phyloP scores from a whole-genome alignment of 208 protist genomes.

The Herpetomonas samuelpessoai region DNA sequence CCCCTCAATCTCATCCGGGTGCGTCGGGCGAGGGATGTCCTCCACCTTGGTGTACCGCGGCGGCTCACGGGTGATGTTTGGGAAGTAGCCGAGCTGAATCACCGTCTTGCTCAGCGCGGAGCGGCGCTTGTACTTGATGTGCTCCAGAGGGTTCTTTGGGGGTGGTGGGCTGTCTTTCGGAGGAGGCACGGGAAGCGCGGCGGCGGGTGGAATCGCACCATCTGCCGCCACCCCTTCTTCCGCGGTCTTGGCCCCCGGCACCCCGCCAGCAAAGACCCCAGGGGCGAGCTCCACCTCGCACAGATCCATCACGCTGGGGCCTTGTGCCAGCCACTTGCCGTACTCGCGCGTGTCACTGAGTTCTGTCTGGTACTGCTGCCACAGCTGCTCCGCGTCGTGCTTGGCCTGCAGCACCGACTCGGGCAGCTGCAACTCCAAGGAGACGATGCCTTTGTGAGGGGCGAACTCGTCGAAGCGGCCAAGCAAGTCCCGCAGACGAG shows the following conservation, averaged over 20 bases:
- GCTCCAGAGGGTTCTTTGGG: conserved; percentile 70
- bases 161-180: conserved; percentile 37
- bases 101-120: conserved; percentile 55
- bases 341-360: conserved; percentile 75
- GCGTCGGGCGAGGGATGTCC: conserved; percentile 69
- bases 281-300: conserved; percentile 73
- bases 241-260: background rate
- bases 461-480: conserved; percentile 83
- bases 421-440: conserved; percentile 55
- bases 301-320: conserved; percentile 68
- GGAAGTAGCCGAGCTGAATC: conserved; percentile 86
- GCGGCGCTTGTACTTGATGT: conserved; percentile 57
- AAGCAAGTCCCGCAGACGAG: conserved; percentile 71
- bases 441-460: conserved; percentile 79
- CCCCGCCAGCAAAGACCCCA: conserved; percentile 37
- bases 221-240: conserved; percentile 19
- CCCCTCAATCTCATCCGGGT: conserved; percentile 89
- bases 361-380: conserved; percentile 70
- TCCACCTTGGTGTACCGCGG: conserved; percentile 35
- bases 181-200: conserved; percentile 64
- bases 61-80: conserved; percentile 56
- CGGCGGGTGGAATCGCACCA: conserved; percentile 32
- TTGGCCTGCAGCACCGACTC: conserved; percentile 66
- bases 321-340: conserved; percentile 52
- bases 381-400: conserved; percentile 76